Conservation (phyloP, 805 yeast genomes). For the Candida nonsorbophila region DNA sequence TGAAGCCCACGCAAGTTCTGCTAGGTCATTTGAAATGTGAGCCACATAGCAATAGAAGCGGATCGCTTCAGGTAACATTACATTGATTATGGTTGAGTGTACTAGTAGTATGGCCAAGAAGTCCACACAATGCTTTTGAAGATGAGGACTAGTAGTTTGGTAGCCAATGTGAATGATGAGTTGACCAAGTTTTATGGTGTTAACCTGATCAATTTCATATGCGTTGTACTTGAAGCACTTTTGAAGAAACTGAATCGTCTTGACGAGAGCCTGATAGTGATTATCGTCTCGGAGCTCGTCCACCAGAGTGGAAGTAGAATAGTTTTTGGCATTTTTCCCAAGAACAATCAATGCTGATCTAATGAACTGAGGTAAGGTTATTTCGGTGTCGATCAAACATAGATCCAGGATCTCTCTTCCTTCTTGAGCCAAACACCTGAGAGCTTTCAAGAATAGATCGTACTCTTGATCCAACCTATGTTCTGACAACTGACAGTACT, state of each 20-base stretch:
- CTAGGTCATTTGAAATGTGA: conserved; percentile 28
- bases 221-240: conserved; percentile 47
- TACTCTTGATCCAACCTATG: conserved; percentile 43
- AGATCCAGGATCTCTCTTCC: conserved; percentile 52
- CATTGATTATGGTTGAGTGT: conserved; percentile 34
- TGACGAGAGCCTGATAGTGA: conserved; percentile 9
- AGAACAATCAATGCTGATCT: conserved; percentile 7
- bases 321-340: conserved; percentile 7
- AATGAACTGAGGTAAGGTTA: conserved; percentile 15
- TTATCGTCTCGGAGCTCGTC: conserved; percentile 7
- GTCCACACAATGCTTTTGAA: conserved; percentile 33
- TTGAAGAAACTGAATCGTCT: conserved; percentile 27
- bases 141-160: conserved; percentile 29
- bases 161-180: conserved; percentile 32
- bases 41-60: conserved; percentile 43
- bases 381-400: conserved; percentile 36
- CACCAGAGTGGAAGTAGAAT: conserved; percentile 2
- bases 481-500: conserved; percentile 31
- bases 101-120: no score
- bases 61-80: conserved; percentile 33
- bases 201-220: conserved; percentile 35
- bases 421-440: conserved; percentile 43
- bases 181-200: conserved; percentile 24
- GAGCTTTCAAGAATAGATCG: conserved; percentile 42
- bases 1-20: conserved; percentile 31